Base-by-base conservation (phyloP, 108 stramenopile genomes). In the Fragilariopsis cylindrus region DNA sequence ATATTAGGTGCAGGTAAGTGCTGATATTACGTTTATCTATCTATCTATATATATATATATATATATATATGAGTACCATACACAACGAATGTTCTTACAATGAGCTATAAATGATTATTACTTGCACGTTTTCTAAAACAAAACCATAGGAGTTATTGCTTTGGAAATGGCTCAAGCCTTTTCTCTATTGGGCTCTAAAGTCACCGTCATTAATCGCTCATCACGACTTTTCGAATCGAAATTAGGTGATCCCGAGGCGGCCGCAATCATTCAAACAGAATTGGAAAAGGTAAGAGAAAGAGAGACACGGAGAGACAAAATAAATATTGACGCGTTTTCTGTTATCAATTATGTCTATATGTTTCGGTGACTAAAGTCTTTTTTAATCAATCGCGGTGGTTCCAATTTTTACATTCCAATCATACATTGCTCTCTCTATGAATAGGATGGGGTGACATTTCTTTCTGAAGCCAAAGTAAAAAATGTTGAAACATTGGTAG, bases 91-190 rank as follows among this genome's bases (percentile, higher is more conserved):
- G 13, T 52, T 9, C 9, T 13, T 52, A 13, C 50, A 52, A 52
- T 52, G 50, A 52, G 30, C 30, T 52, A 52, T 52, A 13, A 52
- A 52, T 52, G 12, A 52, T 52, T 52, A 9, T 52, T 13, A 41
- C 39, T 30, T 30, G 2, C 30, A 30, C 30, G 30, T 15, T 9
- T 44, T 42, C 43, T 44, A 13, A 43, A 41, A n/a, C 1, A 9
- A 9, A 11, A 40, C 46, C 21, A 44, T 13, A 63, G 62, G 62
- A 63, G 94, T 97, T 42, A 90, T 98, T 68, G 98, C 96, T 0
- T 60, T 97, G 62, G 98, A 98, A 82, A 94, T 98, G 95, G 96
- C 98, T n/a, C 98, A 98, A 82, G 72, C 85, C 19, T 93, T 97
- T 90, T 87, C 95, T n/a, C 75, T 89, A 4, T 94, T 98, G 73